Evolutionary conservation across 23 red algal species (phyloP), one percentile per base, ranked within the genome.

Genomic region (Gracilaria domingensis): DNA sequence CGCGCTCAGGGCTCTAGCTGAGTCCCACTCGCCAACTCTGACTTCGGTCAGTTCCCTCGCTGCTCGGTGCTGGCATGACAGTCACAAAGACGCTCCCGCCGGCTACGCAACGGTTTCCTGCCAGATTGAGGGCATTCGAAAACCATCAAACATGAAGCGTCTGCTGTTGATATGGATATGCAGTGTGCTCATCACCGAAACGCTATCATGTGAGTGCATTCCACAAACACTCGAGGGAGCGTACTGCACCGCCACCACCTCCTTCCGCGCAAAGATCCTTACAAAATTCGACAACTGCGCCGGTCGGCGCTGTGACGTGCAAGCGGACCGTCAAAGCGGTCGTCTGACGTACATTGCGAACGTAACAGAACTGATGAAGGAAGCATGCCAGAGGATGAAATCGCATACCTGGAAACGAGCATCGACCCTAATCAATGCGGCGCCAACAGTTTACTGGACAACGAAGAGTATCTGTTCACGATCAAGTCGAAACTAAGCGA

Each of bases 381-480:
- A 67, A 67, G 62, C 62, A 67, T 67, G 62, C 62, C 62, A 30
- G 62, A 67, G 62, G 62, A 67, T 25, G 62, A 32, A 16, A 30
- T 67, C 16, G 62, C 62, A 32, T 67, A 30, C 24, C 9, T 67
- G 62, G 62, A 67, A 16, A 67, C 62, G 2, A 67, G 62, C 24
- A 67, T 67, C 62, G 62, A 67, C 62, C 6, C 24, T 8, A 67
- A 67, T 67, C 62, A 67, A 33, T 67, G 62, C 24, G 62, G 62
- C 62, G 3, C 24, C 62, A 67, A 67, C 24, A 30, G n/a, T 67
- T 67, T 67, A 13, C 62, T 67, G 24, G n/a, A 30, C n/a, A 30
- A 67, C 62, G 62, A 67, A 32, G 62, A 67, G 24, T 67, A 35
- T 67, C 62, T 67, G 62, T 67, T 67, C 24, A 67, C 62, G 62